Conservation (phyloP, 345 rosid species). For the Ceriops tagal region DNA sequence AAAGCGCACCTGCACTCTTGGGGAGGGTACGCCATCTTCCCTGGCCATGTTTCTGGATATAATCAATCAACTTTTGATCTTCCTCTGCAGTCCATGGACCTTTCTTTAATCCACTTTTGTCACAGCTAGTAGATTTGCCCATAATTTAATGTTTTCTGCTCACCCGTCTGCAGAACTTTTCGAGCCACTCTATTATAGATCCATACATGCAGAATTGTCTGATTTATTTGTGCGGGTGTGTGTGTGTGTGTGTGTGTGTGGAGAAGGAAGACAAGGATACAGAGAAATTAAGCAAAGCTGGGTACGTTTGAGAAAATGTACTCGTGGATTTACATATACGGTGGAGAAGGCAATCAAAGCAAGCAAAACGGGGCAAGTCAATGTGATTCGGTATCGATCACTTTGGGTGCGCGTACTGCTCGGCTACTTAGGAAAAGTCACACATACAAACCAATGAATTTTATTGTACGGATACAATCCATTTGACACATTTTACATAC, state of each 20-base stretch:
- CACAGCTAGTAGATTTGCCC: constrained; percentile 49
- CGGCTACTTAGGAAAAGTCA: constrained; percentile 13
- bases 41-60: constrained; percentile 68
- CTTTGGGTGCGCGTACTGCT: constrained; percentile 39
- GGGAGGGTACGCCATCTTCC: constrained; percentile 85
- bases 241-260: neutral
- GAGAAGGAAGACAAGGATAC: neutral
- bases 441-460: neutral
- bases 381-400: constrained; percentile 65
- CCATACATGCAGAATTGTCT: neutral
- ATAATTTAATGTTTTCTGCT: constrained; percentile 17
- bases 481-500: neutral
- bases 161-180: neutral
- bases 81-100: constrained; percentile 95
- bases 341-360: constrained; percentile 10
- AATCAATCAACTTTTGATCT: constrained; percentile 59
- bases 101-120: constrained; percentile 62
- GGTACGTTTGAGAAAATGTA: neutral
- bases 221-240: neutral
- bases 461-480: constrained; percentile 4
- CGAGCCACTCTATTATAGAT: neutral
- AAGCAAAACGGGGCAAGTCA: constrained; percentile 37
- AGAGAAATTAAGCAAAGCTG: neutral
- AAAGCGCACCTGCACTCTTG: constrained; percentile 54
- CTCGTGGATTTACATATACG: constrained; percentile 15